Evolutionary conservation across 2,329 filamentous ascomycete species (phyloP).

Genomic region (Onygenales sp.): DNA sequence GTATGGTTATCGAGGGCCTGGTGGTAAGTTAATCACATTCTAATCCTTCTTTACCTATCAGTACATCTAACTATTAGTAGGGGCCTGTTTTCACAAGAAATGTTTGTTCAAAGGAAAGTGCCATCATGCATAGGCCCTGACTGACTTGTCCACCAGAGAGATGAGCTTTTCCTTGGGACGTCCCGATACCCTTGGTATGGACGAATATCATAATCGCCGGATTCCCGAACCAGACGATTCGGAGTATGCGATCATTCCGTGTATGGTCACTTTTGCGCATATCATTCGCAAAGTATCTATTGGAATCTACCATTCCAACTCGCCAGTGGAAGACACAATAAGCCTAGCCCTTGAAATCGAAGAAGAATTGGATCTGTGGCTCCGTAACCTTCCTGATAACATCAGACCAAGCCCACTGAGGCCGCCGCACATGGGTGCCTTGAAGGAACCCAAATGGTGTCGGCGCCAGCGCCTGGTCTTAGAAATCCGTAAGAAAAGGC

Average conservation of each 20-base stretch:
- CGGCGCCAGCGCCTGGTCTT: constrained; percentile 30
- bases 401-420: constrained; percentile 22
- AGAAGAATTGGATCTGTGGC: constrained; percentile 26
- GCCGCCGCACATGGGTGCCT: constrained; percentile 15
- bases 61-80: constrained; percentile 14
- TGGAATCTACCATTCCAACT: constrained; percentile 29
- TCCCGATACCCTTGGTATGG: constrained; percentile 40
- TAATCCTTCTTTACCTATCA: too few relatives aligned
- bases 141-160: constrained; percentile 22
- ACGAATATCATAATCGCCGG: constrained; percentile 39
- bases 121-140: background rate
- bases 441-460: constrained; percentile 29
- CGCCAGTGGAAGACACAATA: constrained; percentile 27
- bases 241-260: constrained; percentile 30
- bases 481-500: constrained; percentile 24
- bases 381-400: constrained; percentile 22
- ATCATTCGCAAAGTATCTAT: constrained; percentile 32
- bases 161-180: constrained; percentile 41
- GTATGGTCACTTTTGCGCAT: constrained; percentile 31
- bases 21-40: constrained; percentile 27
- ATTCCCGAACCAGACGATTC: constrained; percentile 27
- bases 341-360: constrained; percentile 27
- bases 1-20: constrained; percentile 36
- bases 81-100: constrained; percentile 38
- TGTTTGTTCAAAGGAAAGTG: constrained; percentile 19